Base-by-base conservation (phyloP, 148 eudicot species). In the Rhododendron molle region DNA sequence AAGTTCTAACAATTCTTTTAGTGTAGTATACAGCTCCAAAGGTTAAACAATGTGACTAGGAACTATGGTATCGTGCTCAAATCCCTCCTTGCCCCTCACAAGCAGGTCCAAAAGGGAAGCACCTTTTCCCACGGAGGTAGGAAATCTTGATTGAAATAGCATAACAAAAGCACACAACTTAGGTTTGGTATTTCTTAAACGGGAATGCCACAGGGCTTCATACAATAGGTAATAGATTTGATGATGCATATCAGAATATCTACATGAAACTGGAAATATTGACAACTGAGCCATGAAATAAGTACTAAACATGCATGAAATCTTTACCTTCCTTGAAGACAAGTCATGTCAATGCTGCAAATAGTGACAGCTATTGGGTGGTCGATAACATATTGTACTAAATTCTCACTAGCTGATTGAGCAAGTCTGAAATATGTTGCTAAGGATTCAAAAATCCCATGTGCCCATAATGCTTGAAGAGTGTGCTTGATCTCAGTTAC, bases 301-400 rank as follows among this genome's bases (percentile, higher is more conserved):
- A 81, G 38, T 8, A 67, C 20, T 44, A 32, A 38, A 49, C 34
- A 28, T 20, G 62, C 71, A 49, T 30, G 46, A 32, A 11, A 54
- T 1, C 23, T 80, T 28, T 85, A 93, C 99, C 98, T 96, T 96
- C 98, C 88, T 95, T 95, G 92, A 95, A 95, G 52, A 96, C 96
- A 11, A 95, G 93, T n/a, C 98, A 97, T 0, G 99, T 94, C 73
- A 96, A 90, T 62, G 99, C 88, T 46, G 98, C 97, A 89, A 95
- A 96, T 43, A 94, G 81, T 9, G 99, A 95, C 91, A 80, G 97
- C 91, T 67, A 84, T 83, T 23, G 99, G 97, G 84, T 95, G 83
- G 78, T 89, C 90, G 52, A 90, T 87, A 81, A 92, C 97, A 83
- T 93, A 93, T 47, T 91, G 92, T 46, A 95, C 92, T 56, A 96